Evolutionary conservation across 371 early-diverging fungal genomes (phyloP).

Genomic region (Cokeromyces recurvatus): DNA sequence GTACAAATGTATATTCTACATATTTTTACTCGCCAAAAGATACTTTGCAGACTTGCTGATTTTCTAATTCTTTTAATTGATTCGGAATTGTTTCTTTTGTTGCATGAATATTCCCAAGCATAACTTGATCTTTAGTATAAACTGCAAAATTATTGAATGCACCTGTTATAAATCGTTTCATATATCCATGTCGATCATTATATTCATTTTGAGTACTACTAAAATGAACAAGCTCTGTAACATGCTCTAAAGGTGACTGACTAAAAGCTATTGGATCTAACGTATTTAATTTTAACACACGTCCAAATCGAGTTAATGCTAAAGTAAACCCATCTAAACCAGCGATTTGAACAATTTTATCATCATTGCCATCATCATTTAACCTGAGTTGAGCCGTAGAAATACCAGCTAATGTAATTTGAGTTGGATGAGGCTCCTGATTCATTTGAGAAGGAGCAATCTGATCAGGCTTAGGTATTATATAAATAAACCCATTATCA

Average conservation of each 20-base stretch:
- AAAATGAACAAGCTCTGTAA: constrained; percentile 6
- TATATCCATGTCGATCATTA: constrained; percentile 3
- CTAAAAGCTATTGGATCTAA: not conserved
- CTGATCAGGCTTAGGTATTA: constrained; percentile 21
- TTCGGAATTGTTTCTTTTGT: constrained; percentile 1
- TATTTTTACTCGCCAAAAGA: constrained; percentile 31
- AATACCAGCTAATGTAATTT: not conserved
- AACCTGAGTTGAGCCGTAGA: not conserved
- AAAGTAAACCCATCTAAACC: constrained; percentile 15
- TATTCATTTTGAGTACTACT: constrained; percentile 3
- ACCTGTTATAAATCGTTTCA: constrained; percentile 17
- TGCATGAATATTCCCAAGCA: constrained; percentile 11
- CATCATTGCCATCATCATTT: not conserved
- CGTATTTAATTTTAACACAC: constrained; percentile 12
- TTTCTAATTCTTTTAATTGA: constrained; percentile 1
- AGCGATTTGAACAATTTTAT: constrained; percentile 19
- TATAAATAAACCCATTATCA: constrained; percentile 15
- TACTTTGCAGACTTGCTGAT: constrained; percentile 14
- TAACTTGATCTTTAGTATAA: constrained; percentile 17
- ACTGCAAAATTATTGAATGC: constrained; percentile 19
- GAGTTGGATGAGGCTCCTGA: not conserved
- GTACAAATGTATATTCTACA: too few relatives aligned
- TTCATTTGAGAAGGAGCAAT: not conserved
- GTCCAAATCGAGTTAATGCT: constrained; percentile 15
- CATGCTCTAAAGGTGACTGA: not conserved